Conservation (phyloP, 805 yeast genomes). For the Wickerhamiella nectarea region DNA sequence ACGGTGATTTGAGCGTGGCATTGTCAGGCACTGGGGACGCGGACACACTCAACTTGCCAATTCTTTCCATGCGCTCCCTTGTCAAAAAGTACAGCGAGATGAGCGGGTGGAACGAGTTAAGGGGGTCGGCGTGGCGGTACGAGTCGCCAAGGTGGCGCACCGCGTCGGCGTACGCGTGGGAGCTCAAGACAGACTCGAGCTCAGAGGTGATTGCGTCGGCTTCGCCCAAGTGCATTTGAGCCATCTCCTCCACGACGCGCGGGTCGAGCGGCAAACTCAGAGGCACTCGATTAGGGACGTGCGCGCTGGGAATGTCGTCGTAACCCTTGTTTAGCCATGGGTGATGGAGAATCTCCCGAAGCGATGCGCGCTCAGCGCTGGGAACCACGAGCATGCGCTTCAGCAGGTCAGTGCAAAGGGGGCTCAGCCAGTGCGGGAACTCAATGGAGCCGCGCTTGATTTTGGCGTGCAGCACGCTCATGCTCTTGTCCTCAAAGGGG, state of each 20-base stretch:
- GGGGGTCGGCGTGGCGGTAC: slow-evolving; percentile 49
- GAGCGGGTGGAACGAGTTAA: slow-evolving; percentile 76
- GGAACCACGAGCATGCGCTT: slow-evolving; percentile 87
- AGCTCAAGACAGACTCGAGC: slow-evolving; percentile 42
- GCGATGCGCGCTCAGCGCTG: slow-evolving; percentile 63
- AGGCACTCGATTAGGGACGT: slow-evolving; percentile 69
- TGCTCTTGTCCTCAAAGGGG: slow-evolving; percentile 93
- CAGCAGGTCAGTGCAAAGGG: slow-evolving; percentile 66
- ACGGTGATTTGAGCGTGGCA: not conserved
- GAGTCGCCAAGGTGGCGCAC: slow-evolving; percentile 28
- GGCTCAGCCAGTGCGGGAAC: slow-evolving; percentile 69
- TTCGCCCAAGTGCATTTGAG: slow-evolving; percentile 64
- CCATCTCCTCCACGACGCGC: slow-evolving; percentile 58
- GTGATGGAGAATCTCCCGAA: slow-evolving; percentile 67
- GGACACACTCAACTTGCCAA: slow-evolving; percentile 27
- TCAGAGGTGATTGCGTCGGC: slow-evolving; percentile 39
- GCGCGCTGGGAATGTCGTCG: slow-evolving; percentile 55
- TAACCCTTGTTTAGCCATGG: slow-evolving; percentile 93
- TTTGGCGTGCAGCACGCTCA: slow-evolving; percentile 81
- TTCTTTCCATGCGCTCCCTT: slow-evolving; percentile 66
- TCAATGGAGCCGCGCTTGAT: slow-evolving; percentile 87
- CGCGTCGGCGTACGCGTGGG: slow-evolving; percentile 53
- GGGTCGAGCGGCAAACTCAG: slow-evolving; percentile 53
- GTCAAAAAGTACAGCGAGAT: slow-evolving; percentile 77
- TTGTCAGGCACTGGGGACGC: no score